A percentile compares a stretch with the other conserved stretches of the same genome.
These are phyloP conservation scores for Verticillium zaregamsianum DNA, from an alignment of 2,329 filamentous ascomycete genomes.

Conservation along the genomic window DNA sequence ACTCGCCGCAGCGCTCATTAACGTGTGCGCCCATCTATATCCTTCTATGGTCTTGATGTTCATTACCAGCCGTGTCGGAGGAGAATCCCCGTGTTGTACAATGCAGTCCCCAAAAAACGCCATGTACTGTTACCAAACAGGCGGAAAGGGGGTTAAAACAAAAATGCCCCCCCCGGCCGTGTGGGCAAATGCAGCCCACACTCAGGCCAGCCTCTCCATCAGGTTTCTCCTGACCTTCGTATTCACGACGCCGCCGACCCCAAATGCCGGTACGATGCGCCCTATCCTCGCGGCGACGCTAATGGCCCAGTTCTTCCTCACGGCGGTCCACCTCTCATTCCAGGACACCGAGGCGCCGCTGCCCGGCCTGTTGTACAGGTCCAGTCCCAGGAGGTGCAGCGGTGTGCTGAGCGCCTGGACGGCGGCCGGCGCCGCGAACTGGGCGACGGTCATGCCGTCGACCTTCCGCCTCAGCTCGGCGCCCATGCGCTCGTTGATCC, in stretches of 20 bases:
- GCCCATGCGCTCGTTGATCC: slow-evolving; percentile 51
- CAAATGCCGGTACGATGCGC: slow-evolving; percentile 84
- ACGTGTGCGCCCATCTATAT: not conserved
- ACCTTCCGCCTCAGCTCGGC: slow-evolving; percentile 46
- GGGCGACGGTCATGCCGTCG: slow-evolving; percentile 61
- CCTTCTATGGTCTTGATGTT: not conserved
- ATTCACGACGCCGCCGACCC: slow-evolving; percentile 84
- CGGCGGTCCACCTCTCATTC: slow-evolving; percentile 58
- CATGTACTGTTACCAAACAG: not conserved
- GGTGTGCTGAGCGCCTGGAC: slow-evolving; percentile 80
- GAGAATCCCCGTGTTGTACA: not conserved
- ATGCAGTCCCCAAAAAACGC: not conserved
- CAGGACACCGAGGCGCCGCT: slow-evolving; percentile 31
- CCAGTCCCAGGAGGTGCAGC: slow-evolving; percentile 77
- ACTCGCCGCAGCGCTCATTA: not conserved
- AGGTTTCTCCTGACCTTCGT: slow-evolving; percentile 61
- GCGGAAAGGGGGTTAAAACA: not conserved
- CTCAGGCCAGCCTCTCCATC: slow-evolving; percentile 55
- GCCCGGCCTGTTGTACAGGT: slow-evolving; percentile 72
- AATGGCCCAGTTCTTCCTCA: slow-evolving; percentile 72
- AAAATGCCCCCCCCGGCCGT: too few relatives aligned
- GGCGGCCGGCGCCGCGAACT: slow-evolving; percentile 75
- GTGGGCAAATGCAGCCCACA: not conserved
- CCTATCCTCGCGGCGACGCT: slow-evolving; percentile 74
- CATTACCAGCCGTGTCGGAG: not conserved